phyloP scores from a whole-genome alignment of 2,329 filamentous ascomycete genomes.

The Colletotrichum liaoningense region DNA sequence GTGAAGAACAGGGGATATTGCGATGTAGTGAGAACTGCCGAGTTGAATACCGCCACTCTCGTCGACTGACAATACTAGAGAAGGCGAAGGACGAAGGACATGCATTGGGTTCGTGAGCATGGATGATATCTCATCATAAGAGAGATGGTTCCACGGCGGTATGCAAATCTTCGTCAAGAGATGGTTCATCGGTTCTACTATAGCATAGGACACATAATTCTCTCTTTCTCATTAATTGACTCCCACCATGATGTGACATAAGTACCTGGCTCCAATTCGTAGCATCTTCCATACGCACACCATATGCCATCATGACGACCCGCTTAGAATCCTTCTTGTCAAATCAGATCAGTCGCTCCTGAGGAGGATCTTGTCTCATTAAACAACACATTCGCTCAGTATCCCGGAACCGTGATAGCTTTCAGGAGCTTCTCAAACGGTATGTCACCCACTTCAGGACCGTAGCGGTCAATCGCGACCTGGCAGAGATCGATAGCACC shows the following conservation, averaged over 20 bases:
- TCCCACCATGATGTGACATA: neutral
- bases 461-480: slow-evolving; percentile 6
- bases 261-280: neutral
- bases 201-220: too few species aligned
- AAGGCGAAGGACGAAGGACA: too few species aligned
- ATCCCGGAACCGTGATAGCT: neutral
- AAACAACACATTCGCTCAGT: neutral
- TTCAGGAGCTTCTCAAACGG: slow-evolving; percentile 10
- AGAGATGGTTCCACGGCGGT: too few species aligned
- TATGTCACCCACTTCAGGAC: neutral
- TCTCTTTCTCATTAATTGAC: neutral
- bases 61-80: too few species aligned
- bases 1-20: neutral
- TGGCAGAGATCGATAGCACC: neutral
- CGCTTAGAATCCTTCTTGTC: neutral
- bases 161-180: too few species aligned
- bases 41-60: neutral
- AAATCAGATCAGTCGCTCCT: too few species aligned
- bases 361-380: too few species aligned
- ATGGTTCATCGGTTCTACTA: too few species aligned
- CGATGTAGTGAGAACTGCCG: neutral
- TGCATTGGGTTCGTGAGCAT: too few species aligned
- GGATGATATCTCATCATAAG: too few species aligned
- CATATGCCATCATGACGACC: neutral
- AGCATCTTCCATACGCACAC: neutral